phyloP scores from a whole-genome alignment of 345 rosid genomes.

The Salix brachista region DNA sequence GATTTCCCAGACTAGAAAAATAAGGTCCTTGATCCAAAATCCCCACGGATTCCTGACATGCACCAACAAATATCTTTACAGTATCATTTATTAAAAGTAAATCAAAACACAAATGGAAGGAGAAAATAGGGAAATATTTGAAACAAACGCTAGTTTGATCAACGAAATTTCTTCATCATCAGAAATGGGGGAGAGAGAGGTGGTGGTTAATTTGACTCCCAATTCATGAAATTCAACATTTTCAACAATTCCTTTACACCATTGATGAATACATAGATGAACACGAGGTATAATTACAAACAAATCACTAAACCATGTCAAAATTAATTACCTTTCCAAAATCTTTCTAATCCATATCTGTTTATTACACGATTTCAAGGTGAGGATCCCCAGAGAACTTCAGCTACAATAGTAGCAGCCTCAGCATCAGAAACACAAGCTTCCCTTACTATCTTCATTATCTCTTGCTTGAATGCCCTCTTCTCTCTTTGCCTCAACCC shows the following conservation, averaged over 20 bases:
- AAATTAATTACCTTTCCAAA: not conserved
- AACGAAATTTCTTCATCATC: not conserved
- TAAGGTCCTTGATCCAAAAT: not conserved
- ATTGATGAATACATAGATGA: not conserved
- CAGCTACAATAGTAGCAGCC: slow-evolving; percentile 61
- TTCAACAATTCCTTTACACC: slow-evolving; percentile 13
- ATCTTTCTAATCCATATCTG: not conserved
- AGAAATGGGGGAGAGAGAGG: not conserved
- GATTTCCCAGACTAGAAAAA: not conserved
- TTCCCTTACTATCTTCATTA: slow-evolving; percentile 43
- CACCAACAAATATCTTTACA: not conserved
- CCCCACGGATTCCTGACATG: not conserved
- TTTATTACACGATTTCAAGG: slow-evolving; percentile 29
- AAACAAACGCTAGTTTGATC: not conserved
- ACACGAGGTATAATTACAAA: not conserved
- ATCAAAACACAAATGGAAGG: too few species aligned
- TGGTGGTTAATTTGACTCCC: not conserved
- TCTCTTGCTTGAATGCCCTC: slow-evolving; percentile 55
- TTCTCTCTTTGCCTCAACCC: slow-evolving; percentile 67
- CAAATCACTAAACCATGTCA: not conserved
- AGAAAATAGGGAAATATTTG: not conserved
- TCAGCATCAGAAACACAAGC: slow-evolving; percentile 52
- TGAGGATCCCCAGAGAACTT: slow-evolving; percentile 74
- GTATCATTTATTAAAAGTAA: not conserved
- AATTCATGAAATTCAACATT: not conserved